Evolutionary conservation across 345 rosid species (phyloP).

Genomic region (Turritis glabra): DNA sequence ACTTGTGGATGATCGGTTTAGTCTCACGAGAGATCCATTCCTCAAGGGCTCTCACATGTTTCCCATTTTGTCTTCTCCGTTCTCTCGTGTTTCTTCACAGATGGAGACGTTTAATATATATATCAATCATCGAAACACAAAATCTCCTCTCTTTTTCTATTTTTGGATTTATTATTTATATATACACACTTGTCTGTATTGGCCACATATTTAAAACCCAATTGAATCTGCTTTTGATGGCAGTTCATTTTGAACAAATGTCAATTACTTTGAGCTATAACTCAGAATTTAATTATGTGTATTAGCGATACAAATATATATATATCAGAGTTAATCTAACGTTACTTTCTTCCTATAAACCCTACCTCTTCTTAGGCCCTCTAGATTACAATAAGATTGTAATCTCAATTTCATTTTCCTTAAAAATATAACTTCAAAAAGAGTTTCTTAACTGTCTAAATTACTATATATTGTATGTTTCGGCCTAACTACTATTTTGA

Average conservation of each 20-base stretch:
- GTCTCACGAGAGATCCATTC: slow-evolving; percentile 48
- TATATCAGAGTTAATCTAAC: not conserved
- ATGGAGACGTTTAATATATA: slow-evolving; percentile 30
- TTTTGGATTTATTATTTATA: slow-evolving; percentile 14
- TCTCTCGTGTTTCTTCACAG: slow-evolving; percentile 45
- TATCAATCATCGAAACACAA: slow-evolving; percentile 33
- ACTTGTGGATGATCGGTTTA: slow-evolving; percentile 36
- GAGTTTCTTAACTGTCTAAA: too few species aligned
- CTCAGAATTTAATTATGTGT: not conserved
- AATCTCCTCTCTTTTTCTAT: not conserved
- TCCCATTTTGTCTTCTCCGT: slow-evolving; percentile 40
- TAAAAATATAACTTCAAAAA: not conserved
- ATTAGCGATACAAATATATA: not conserved
- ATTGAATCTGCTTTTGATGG: not conserved
- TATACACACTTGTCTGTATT: not conserved
- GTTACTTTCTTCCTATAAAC: not conserved
- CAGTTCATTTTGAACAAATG: slow-evolving; percentile 6
- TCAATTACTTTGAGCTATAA: not conserved
- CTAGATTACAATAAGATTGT: not conserved
- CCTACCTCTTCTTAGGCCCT: not conserved
- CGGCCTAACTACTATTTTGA: not conserved
- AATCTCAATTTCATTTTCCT: not conserved
- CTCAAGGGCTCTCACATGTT: slow-evolving; percentile 38
- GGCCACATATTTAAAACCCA: not conserved
- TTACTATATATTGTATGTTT: not conserved